Evolutionary conservation across 495 filamentous ascomycete species (phyloP), one percentile per base, ranked within the genome.

Genomic region (Xylaria nigripes): DNA sequence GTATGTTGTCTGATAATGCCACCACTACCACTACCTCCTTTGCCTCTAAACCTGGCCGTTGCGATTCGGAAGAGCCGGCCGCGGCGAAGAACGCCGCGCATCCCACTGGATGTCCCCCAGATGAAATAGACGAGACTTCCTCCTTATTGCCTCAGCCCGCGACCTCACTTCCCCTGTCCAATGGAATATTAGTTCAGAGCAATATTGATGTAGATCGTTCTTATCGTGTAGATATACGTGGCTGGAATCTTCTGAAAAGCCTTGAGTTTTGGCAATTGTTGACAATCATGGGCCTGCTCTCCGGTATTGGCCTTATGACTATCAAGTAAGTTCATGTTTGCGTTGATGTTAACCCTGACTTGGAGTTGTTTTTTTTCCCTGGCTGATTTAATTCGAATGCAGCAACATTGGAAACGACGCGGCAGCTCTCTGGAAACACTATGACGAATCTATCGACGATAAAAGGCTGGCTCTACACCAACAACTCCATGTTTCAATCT

Each of bases 371-470:
- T 15, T 1, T 34, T 19, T 15, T 1, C n/a, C 21, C 15, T 23
- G 25, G 56, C 80, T 82, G 65, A 82, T 67, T 2, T 16, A 0
- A 38, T 18, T 22, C 1, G 6, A 30, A 44, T 12, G 2, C 56
- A 95, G 89, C 70, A 98, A 98, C 64, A 97, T 98, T 68, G 94
- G 93, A 44, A 94, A 96, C 64, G 85, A 90, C 66, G 89, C 84
- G n/a, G 71, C 72, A 19, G 78, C 76, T 16, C 76, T 96, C 8
- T 95, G 90, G 90, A 80, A 77, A 40, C 81, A 86, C 64, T 93
- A 87, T 64, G 89, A 96, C 61, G 79, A 86, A 64, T 82, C 78
- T 23, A 86, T 84, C 0, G 71, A 76, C 46, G 74, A 85, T 24
- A 77, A 83, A 32, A 93, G 91, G 68, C 86, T 98, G 45, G 81